Evolutionary conservation across 2,329 filamentous ascomycete genomes (phyloP).

Genomic region (Aspergillus sp.): DNA sequence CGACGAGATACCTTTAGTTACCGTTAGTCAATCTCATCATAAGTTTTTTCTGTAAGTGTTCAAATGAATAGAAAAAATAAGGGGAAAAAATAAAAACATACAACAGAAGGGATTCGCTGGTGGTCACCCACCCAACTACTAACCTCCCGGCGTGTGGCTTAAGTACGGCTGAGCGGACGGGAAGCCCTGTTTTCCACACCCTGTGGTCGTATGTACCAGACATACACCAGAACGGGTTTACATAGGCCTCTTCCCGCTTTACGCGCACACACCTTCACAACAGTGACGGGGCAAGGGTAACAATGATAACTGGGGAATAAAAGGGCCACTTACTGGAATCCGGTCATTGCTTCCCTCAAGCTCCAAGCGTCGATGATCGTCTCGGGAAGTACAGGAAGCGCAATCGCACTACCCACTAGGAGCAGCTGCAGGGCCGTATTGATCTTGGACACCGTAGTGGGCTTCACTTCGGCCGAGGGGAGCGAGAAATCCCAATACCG

Average conservation of each 20-base stretch:
- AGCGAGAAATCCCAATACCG: slow-evolving; percentile 98
- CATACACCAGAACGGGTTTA: not conserved
- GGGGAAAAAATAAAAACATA: slow-evolving; percentile 34
- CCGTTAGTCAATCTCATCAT: slow-evolving; percentile 2
- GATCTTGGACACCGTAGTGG: slow-evolving; percentile 57
- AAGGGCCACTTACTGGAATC: slow-evolving; percentile 44
- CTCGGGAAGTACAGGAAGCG: slow-evolving; percentile 70
- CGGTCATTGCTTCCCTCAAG: slow-evolving; percentile 63
- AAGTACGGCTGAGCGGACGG: slow-evolving; percentile 53
- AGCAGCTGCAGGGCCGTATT: slow-evolving; percentile 92
- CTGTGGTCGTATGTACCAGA: slow-evolving; percentile 48
- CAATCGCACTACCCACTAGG: slow-evolving; percentile 81
- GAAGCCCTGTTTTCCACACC: slow-evolving; percentile 53
- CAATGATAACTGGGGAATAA: not conserved
- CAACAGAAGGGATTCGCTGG: slow-evolving; percentile 51
- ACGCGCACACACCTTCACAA: not conserved
- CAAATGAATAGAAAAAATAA: not conserved
- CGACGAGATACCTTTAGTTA: slow-evolving; percentile 72
- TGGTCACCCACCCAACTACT: slow-evolving; percentile 54
- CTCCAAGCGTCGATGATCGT: slow-evolving; percentile 57
- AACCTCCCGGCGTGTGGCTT: slow-evolving; percentile 51
- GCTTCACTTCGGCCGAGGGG: slow-evolving; percentile 54
- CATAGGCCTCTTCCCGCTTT: slow-evolving; percentile 15
- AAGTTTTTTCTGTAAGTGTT: not conserved
- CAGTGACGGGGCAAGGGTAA: not conserved